Conservation (phyloP, 2,329 filamentous ascomycete genomes). For the Pseudogymnoascus sp. region DNA sequence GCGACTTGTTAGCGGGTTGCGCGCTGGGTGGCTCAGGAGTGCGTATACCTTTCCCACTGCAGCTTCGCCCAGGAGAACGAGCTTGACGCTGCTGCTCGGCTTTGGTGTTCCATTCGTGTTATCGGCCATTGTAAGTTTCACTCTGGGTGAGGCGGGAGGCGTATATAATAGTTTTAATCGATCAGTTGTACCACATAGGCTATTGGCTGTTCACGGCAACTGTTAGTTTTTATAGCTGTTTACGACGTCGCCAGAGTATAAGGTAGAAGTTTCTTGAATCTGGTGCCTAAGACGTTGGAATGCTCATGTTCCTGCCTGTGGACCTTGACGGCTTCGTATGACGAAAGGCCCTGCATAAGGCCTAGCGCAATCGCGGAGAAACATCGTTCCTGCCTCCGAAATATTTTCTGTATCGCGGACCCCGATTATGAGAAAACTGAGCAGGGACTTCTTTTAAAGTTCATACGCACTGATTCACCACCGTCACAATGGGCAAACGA, state of each 20-base stretch:
- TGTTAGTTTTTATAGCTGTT: not conserved
- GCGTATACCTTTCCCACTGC: conserved; percentile 85
- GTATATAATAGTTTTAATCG: not conserved
- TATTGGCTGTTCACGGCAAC: not conserved
- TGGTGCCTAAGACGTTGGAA: conserved; percentile 5
- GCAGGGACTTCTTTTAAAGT: conserved; percentile 1
- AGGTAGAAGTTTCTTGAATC: not conserved
- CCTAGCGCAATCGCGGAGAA: conserved; percentile 7
- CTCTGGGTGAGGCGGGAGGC: not conserved
- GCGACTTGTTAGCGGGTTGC: conserved; percentile 11
- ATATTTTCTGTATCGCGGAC: conserved; percentile 9
- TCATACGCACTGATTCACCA: not conserved
- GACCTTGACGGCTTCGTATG: conserved; percentile 9
- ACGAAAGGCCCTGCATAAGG: conserved; percentile 8
- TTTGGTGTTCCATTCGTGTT: conserved; percentile 65
- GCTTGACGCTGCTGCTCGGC: conserved; percentile 99
- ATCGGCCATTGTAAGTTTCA: conserved; percentile 54
- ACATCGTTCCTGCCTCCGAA: conserved; percentile 5
- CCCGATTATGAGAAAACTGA: conserved; percentile 6
- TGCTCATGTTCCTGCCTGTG: conserved; percentile 5
- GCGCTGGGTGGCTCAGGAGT: not conserved
- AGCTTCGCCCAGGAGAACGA: conserved; percentile 93
- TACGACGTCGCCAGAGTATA: not conserved
- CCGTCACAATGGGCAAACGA: conserved; percentile 25
- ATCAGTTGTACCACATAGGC: not conserved